A percentile compares a stretch with the other conserved stretches of the same genome.
Evolutionary conservation across 2,329 filamentous ascomycete genomes (phyloP).

Genomic region (Monilinia vaccinii-corymbosi): DNA sequence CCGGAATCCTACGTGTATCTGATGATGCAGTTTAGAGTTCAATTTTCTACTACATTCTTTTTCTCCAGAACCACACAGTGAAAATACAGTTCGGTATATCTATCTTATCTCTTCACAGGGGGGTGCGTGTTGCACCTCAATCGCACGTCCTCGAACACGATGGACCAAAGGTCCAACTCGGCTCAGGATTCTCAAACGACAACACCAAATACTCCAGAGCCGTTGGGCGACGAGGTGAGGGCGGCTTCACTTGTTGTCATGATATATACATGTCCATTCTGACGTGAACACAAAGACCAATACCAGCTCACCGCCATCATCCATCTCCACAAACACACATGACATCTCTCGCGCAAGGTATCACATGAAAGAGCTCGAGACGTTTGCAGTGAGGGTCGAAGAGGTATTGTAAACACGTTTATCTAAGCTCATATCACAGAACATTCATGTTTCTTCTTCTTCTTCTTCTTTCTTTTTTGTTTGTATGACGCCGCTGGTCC

Average conservation of each 20-base stretch:
- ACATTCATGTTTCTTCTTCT: background rate
- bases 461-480: too few relatives aligned
- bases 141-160: constrained; percentile 1
- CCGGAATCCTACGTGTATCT: constrained; percentile 5
- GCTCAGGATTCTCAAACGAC: constrained; percentile 6
- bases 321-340: constrained; percentile 12
- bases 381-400: constrained; percentile 13
- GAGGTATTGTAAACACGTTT: constrained; percentile 3
- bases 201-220: constrained; percentile 8
- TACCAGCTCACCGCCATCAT: constrained; percentile 9
- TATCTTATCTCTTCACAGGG: constrained; percentile 9
- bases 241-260: background rate
- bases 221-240: constrained; percentile 10
- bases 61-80: background rate
- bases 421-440: constrained; percentile 4
- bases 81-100: background rate
- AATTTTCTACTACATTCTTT: background rate
- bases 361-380: constrained; percentile 13
- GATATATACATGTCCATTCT: background rate
- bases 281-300: constrained; percentile 3
- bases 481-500: background rate
- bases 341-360: constrained; percentile 14
- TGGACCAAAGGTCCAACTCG: constrained; percentile 8
- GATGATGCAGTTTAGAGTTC: background rate
- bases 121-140: constrained; percentile 8